Conservation (phyloP, 805 yeast species). For the Candida caryicola region DNA sequence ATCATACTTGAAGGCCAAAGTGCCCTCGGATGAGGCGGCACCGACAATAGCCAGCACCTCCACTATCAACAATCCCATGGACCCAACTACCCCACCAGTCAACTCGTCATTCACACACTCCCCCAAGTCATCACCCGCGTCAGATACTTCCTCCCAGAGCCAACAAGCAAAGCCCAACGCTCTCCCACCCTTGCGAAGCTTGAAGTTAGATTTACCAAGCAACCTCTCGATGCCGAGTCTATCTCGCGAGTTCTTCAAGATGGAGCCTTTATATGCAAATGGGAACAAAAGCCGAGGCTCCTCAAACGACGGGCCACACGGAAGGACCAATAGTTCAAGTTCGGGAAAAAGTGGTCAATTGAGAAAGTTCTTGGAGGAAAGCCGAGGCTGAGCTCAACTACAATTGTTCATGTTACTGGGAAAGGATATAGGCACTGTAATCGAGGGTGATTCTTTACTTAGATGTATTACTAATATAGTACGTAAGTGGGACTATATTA, state of each 20-base stretch:
- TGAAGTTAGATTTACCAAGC: conserved; percentile 50
- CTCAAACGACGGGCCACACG: conserved; percentile 3
- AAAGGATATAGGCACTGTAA: too few relatives aligned
- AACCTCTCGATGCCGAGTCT: conserved; percentile 29
- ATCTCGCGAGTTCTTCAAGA: conserved; percentile 4
- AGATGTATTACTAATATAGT: too few relatives aligned
- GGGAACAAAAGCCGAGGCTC: conserved; percentile 2
- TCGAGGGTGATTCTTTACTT: too few relatives aligned
- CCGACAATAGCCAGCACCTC: too few relatives aligned
- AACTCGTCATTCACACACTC: conserved; percentile 5
- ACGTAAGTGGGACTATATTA: too few relatives aligned
- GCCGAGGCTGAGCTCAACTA: too few relatives aligned
- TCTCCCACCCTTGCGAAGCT: conserved; percentile 50
- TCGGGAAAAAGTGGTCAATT: conserved; percentile 21
- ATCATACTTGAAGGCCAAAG: conserved; percentile 2
- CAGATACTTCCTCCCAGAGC: conserved; percentile 3
- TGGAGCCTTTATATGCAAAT: neutral
- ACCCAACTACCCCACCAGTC: conserved; percentile 9
- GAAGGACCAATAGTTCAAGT: conserved; percentile 14
- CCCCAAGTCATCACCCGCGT: conserved; percentile 10
- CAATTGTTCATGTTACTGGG: too few relatives aligned
- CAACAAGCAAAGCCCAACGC: conserved; percentile 10
- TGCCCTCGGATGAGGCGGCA: neutral
- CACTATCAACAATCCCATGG: neutral
- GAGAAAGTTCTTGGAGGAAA: conserved; percentile 12